Base-by-base conservation (phyloP, 1,139 yeast genomes). In the Nadsonia commutata region DNA sequence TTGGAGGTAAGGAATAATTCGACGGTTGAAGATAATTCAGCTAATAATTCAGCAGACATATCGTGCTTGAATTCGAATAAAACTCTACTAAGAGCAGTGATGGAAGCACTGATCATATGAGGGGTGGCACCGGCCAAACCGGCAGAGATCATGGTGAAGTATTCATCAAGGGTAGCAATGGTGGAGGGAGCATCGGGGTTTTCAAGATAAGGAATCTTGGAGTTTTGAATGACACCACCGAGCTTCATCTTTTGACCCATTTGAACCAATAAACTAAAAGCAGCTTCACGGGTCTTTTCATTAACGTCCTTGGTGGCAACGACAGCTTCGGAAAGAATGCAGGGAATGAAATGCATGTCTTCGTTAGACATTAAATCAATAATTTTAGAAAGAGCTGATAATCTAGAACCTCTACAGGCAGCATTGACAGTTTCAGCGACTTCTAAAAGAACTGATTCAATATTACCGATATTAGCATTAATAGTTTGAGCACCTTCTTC, bases 61-160 rank as follows among this genome's bases (percentile, higher is more conserved):
- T 68, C 65, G 46, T 74, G 74, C 55, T 81, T 80, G 66, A 85
- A 93, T 62, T 90, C 97, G 60, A 78, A 90, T 39, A 90, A 72
- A 43, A 88, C 68, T 57, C 96, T 79, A 38, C 95, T 79, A 45
- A 90, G 70, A 0, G 95, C 94, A 7, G 95, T 85, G 51, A 93
- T 78, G 16, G 97, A 80, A 17, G 97, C 96, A 55, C 95, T 83
- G 40, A 90, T 82, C 95, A 88, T 88, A 62, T 88, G 95, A 27
- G 94, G 90, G 37, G 93, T 74, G 53, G 81, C 80, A 44, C 95
- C 96, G 33, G 94, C 95, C 52, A 93, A 71, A 65, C 98, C 99
- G 40, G 96, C 98, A 62, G 93, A 78, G 20, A 90, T 81, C 82
- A 90, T 85, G 31, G 94, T 85, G 66, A 90, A 84, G 58, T 70